phyloP scores from a whole-genome alignment of 2,329 filamentous ascomycete species.

The Sporothrix pallida region DNA sequence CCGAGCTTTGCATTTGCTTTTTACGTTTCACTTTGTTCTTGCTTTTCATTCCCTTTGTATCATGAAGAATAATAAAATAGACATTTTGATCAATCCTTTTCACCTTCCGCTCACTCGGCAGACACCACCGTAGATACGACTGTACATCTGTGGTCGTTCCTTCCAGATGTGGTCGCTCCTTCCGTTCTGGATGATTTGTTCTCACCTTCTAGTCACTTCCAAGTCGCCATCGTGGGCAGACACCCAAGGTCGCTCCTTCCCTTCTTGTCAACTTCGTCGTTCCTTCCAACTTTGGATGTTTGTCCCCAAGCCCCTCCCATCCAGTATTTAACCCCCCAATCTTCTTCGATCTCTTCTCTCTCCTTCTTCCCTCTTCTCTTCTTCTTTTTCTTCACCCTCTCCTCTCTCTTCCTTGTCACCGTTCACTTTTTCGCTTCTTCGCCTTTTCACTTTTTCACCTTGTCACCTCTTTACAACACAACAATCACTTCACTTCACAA shows the following conservation, averaged over 20 bases:
- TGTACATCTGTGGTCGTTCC: not conserved
- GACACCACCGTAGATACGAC: too few species aligned
- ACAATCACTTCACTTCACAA: not conserved
- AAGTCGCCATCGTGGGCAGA: too few species aligned
- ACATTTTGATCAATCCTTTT: not conserved
- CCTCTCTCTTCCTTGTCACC: not conserved
- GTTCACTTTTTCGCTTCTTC: not conserved
- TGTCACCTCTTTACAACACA: not conserved
- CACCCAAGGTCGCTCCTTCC: not conserved
- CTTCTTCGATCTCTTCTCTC: not conserved
- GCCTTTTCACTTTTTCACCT: not conserved
- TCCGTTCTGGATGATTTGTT: not conserved
- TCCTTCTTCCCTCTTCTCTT: not conserved
- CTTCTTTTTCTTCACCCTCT: not conserved
- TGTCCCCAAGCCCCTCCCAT: not conserved
- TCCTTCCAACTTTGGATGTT: not conserved
- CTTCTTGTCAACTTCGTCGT: not conserved
- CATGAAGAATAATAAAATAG: slow-evolving; percentile 21
- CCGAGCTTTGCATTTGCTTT: slow-evolving; percentile 22
- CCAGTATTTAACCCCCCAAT: not conserved
- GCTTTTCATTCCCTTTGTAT: not conserved
- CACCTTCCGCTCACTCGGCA: too few species aligned
- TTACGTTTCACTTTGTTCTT: not conserved
- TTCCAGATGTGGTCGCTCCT: not conserved
- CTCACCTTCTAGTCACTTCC: not conserved